These are phyloP conservation scores for Dittrichia graveolens DNA, from an alignment of 129 eudicot species.

Conservation along the genomic window DNA sequence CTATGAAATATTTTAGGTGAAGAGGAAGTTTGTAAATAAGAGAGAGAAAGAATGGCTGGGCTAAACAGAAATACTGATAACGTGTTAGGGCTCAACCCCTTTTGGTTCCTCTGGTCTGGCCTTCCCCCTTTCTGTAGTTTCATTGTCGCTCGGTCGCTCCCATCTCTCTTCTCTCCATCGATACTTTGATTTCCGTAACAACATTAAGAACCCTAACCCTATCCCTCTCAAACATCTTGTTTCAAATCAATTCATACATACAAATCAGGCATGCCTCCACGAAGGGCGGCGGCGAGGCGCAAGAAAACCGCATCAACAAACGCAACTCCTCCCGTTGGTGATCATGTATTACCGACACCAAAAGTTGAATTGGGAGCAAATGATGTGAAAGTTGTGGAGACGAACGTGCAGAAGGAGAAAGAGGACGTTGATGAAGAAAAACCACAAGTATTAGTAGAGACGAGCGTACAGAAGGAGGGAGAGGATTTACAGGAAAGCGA, in stretches of 20 bases:
- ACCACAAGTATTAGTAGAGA: neutral
- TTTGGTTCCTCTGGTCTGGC: neutral
- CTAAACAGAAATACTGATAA: neutral
- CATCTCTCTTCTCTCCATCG: slow-evolving; percentile 1
- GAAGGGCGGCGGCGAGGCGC: slow-evolving; percentile 18
- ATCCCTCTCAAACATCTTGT: slow-evolving; percentile 4
- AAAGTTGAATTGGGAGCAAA: slow-evolving; percentile 4
- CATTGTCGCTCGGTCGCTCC: neutral
- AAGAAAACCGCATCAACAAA: slow-evolving; percentile 19
- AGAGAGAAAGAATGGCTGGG: no score
- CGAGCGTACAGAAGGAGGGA: slow-evolving; percentile 6
- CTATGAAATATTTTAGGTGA: no score
- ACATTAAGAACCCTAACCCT: slow-evolving; percentile 32
- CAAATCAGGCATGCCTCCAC: slow-evolving; percentile 30
- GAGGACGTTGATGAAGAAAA: neutral
- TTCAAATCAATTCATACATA: neutral
- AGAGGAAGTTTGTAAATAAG: no score
- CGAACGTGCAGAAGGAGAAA: neutral
- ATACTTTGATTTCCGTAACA: neutral
- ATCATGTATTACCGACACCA: slow-evolving; percentile 27
- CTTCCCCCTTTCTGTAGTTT: slow-evolving; percentile 4
- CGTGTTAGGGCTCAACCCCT: neutral
- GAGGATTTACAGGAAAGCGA: slow-evolving; percentile 18
- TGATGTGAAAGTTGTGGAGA: neutral
- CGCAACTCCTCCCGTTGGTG: neutral